phyloP scores from a whole-genome alignment of 805 yeast species.

The Candida bentonensis region DNA sequence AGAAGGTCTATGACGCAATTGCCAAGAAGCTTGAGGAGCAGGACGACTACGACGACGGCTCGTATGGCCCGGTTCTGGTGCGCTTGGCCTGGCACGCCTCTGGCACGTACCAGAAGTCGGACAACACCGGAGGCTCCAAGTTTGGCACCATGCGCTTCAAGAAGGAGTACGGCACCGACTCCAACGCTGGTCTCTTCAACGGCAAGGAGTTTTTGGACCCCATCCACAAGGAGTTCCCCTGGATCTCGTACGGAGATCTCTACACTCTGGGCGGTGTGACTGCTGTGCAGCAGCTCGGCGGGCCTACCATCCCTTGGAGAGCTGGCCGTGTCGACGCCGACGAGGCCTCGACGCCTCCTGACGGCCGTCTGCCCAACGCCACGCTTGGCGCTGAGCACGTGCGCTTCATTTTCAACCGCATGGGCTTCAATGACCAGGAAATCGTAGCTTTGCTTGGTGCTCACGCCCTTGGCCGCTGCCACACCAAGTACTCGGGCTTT shows the following conservation, averaged over 20 bases:
- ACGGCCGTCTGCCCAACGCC: slow-evolving; percentile 67
- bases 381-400: slow-evolving; percentile 51
- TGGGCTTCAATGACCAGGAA: slow-evolving; percentile 60
- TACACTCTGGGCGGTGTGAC: slow-evolving; percentile 69
- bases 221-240: slow-evolving; percentile 41
- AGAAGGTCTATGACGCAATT: slow-evolving; percentile 62
- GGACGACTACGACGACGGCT: slow-evolving; percentile 44
- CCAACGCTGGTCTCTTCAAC: slow-evolving; percentile 49
- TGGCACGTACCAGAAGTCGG: slow-evolving; percentile 52
- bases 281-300: slow-evolving; percentile 66
- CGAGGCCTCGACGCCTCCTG: slow-evolving; percentile 39
- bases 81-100: slow-evolving; percentile 72
- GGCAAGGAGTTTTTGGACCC: slow-evolving; percentile 45
- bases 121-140: slow-evolving; percentile 35
- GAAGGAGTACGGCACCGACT: slow-evolving; percentile 38
- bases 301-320: slow-evolving; percentile 65
- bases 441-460: slow-evolving; percentile 65
- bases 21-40: slow-evolving; percentile 40
- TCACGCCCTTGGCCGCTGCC: slow-evolving; percentile 67
- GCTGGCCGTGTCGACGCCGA: slow-evolving; percentile 58
- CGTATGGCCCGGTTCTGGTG: slow-evolving; percentile 58
- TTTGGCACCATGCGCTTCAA: slow-evolving; percentile 52
- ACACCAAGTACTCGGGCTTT: slow-evolving; percentile 42
- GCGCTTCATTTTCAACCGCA: slow-evolving; percentile 43
- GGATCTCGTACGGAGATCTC: slow-evolving; percentile 69